Base-by-base conservation (phyloP, 345 rosid genomes). In the Euclidium syriacum region DNA sequence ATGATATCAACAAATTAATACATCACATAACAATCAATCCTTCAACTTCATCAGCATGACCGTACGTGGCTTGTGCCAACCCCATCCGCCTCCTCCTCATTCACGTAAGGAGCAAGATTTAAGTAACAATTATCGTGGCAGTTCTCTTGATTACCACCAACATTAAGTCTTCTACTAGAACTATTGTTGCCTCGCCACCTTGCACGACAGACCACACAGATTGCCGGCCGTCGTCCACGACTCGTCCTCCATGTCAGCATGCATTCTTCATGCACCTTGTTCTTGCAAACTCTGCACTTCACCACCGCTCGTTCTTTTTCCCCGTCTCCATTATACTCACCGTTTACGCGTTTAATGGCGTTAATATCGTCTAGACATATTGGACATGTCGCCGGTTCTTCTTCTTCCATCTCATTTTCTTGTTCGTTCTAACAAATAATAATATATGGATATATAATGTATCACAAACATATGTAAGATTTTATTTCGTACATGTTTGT, bases 201-300 rank as follows among this genome's bases (percentile, higher is more conserved):
- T 5, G 91, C 88, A 51, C 96, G 75, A 10, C 98, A 92, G 29
- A 92, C 79, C 40, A 85, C 96, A 38, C 95, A 88, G 17, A 58
- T 82, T 0, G 77, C 79, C 3, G 83, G 74, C 52, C 91, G 71
- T 62, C 94, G 79, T 43, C 98, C 89, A 35, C 86, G 64, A 32
- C 88, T 89, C 64, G 72, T 70, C 80, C 83, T 83, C 98, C 98
- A 92, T 73, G 67, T 58, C 75, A 52, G 26, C 76, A 84, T 70
- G 75, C 98, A 92, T 54, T 89, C 88, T 71, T 87, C 90, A 54
- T 89, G 98, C 5, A 89, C 75, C 51, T 70, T 52, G 60, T 92
- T 92, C 71, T 77, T 72, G 57, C 98, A 92, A 5, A 84, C 84
- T 46, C 58, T 52, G 20, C 96, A 92, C 2, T 80, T 80, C 61